Percentiles rank a stretch among this genome's conserved stretches.
These are phyloP conservation scores for Taphrina communis DNA, from an alignment of 1,139 yeast species.

Conservation along the genomic window DNA sequence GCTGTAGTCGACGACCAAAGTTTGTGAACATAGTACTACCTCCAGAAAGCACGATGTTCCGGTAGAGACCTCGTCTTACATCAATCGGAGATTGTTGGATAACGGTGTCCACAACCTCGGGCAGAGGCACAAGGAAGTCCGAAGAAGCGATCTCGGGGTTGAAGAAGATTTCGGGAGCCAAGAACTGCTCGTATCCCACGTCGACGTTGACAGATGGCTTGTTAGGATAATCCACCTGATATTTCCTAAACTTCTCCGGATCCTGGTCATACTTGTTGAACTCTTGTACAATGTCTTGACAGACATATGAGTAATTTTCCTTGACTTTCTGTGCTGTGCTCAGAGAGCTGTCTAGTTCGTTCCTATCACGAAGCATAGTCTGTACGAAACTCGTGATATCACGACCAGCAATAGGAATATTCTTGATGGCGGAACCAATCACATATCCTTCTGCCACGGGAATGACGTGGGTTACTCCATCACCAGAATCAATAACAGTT, in stretches of 20 bases:
- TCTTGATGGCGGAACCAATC: conserved; percentile 94
- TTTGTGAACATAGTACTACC: conserved; percentile 99
- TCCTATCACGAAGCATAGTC: conserved; percentile 91
- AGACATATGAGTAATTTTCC: conserved; percentile 94
- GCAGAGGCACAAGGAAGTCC: conserved; percentile 93
- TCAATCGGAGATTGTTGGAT: conserved; percentile 96
- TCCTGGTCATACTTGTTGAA: conserved; percentile 92
- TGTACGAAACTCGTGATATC: conserved; percentile 95
- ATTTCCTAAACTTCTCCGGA: conserved; percentile 92
- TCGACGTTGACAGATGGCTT: conserved; percentile 68
- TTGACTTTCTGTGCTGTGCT: conserved; percentile 96
- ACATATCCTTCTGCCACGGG: conserved; percentile 99
- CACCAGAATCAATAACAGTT: conserved; percentile 97
- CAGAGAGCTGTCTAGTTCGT: conserved; percentile 90
- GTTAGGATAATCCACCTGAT: conserved; percentile 82
- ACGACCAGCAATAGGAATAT: conserved; percentile 97
- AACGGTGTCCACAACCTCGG: conserved; percentile 91
- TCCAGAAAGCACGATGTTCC: conserved; percentile 91
- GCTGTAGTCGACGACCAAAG: conserved; percentile 94
- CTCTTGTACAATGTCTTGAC: conserved; percentile 97
- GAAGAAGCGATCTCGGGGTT: conserved; percentile 96
- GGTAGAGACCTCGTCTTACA: conserved; percentile 83
- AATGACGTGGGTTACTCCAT: conserved; percentile 96
- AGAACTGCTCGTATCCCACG: conserved; percentile 94
- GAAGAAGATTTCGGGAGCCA: conserved; percentile 98